Evolutionary conservation across 345 rosid genomes (phyloP).

Genomic region (Microcos paniculata): DNA sequence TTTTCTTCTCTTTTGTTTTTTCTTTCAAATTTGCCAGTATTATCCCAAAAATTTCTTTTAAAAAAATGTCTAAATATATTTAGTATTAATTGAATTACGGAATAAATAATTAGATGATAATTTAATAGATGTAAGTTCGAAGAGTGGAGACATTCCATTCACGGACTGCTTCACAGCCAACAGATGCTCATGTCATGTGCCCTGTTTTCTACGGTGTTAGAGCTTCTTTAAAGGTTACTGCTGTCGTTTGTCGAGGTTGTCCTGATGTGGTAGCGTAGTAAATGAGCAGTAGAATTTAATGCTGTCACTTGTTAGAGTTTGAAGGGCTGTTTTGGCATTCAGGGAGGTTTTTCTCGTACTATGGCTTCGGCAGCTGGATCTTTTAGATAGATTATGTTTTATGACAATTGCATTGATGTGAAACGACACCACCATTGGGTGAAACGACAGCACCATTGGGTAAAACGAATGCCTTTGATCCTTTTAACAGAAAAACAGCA

Average conservation of each 20-base stretch:
- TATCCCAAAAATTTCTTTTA: background rate
- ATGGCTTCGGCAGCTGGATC: background rate
- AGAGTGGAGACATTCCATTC: background rate
- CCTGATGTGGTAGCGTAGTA: background rate
- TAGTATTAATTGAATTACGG: background rate
- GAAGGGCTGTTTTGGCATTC: background rate
- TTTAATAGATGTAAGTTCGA: background rate
- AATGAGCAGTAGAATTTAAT: background rate
- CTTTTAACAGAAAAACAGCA: background rate
- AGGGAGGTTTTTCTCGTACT: background rate
- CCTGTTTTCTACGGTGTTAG: background rate
- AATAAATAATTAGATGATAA: background rate
- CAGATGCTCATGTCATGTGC: background rate
- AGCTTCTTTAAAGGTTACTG: background rate
- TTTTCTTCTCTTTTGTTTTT: conserved; percentile 2
- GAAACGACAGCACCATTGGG: background rate
- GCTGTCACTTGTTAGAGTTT: background rate
- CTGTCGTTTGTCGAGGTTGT: background rate
- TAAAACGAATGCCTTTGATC: background rate
- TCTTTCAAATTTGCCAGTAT: background rate
- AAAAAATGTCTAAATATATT: no score
- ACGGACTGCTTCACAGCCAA: background rate
- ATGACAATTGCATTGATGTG: background rate
- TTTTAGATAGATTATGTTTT: background rate
- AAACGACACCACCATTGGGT: background rate